These are phyloP conservation scores for Pseudomassariella vexata DNA, from an alignment of 2,329 filamentous ascomycete species.

Conservation along the genomic window DNA sequence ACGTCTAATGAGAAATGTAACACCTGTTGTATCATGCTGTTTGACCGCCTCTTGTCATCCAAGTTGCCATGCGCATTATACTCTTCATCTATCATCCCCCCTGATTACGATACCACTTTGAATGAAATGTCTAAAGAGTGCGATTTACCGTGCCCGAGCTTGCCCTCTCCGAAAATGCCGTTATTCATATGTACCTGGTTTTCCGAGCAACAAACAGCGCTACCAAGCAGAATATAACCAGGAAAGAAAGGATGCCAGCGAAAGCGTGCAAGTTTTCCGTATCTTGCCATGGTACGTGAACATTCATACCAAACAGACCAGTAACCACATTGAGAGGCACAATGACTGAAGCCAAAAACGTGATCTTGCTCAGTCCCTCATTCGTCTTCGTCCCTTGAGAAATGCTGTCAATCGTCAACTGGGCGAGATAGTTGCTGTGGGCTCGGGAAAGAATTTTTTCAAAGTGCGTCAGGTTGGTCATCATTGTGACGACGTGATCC, in stretches of 20 bases:
- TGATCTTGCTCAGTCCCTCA: conserved; percentile 88
- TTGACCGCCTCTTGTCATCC: too few species aligned
- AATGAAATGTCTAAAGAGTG: too few species aligned
- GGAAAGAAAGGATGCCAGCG: conserved; percentile 52
- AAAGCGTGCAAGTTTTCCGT: conserved; percentile 46
- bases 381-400: conserved; percentile 84
- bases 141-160: too few species aligned
- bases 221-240: conserved; percentile 47
- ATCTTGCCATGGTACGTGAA: conserved; percentile 59
- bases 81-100: too few species aligned
- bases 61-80: too few species aligned
- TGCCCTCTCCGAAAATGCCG: too few species aligned
- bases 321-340: conserved; percentile 93
- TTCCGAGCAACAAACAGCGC: conserved; percentile 40
- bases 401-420: conserved; percentile 88
- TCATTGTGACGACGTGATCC: conserved; percentile 99
- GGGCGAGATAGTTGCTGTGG: conserved; percentile 94
- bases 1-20: too few species aligned
- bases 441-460: conserved; percentile 95
- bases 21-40: too few species aligned
- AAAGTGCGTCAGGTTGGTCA: conserved; percentile 90
- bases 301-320: conserved; percentile 85
- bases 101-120: too few species aligned
- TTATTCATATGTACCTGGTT: conserved; percentile 37
- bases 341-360: conserved; percentile 87